Base-by-base conservation (phyloP, 2,329 filamentous ascomycete genomes). In the Knufia fluminis region DNA sequence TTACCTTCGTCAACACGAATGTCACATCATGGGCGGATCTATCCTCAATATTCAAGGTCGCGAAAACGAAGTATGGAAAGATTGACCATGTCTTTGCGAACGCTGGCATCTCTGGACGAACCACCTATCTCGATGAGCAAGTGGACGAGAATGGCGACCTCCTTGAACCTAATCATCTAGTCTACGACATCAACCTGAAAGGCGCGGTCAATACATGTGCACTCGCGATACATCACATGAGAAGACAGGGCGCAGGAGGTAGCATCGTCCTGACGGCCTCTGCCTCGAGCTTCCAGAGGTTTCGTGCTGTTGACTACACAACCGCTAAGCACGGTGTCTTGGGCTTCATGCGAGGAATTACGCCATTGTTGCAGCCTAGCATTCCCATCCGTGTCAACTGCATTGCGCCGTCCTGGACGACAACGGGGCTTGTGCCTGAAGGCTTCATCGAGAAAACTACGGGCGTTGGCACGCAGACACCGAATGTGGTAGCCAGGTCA, bases 241-340 rank as follows among this genome's bases (percentile, higher is more conserved):
- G 74, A 46, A 44, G 70, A 75, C 46, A 50, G 26, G 20, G 41
- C 41, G 64, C 8, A 60, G 66, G 39, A 67, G 70, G 73, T n/a
- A 77, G 73, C 49, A 69, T 81, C 22, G 74, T 79, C 14, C 65
- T 79, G 39, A 76, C 69, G 41, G 71, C 69, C 2, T 80, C 78
- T 0, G 67, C 66, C 3, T 73, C 75, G 0, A 69, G 67, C 1
- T 64, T 79, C 7, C 74, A 77, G 49, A 72, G 69, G 1, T 67
- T 79, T 44, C 67, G 72, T 16, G 67, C 68, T 2, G 64, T 68
- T 0, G 77, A 80, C 57, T 80, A 81, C 51, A 58, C 17, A 2
- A 46, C 38, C 23, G 40, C 35, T 16, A 81, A 81, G 51, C 73
- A 79, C 48, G 78, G 69, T 19, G 71, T 78, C 0, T 53, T 80